Conservation (phyloP, 2,329 filamentous ascomycete species). For the Pezicula neosporulosa region DNA sequence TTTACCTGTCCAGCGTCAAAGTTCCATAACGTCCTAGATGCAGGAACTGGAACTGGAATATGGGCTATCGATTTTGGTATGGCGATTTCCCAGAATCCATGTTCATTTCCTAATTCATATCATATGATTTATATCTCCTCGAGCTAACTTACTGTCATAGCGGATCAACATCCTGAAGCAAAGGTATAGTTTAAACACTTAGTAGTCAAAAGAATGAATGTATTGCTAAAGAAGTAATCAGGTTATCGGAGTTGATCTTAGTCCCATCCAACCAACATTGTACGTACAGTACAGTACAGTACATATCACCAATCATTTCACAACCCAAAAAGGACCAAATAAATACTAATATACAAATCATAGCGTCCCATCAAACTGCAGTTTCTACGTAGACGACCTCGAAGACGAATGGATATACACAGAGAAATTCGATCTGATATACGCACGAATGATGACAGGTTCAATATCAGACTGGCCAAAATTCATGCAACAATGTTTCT, state of each 20-base stretch:
- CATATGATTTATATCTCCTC: too few species aligned
- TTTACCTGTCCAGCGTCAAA: not conserved
- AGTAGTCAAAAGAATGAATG: not conserved
- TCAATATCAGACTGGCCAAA: slow-evolving; percentile 19
- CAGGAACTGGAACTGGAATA: slow-evolving; percentile 5
- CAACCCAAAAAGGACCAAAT: not conserved
- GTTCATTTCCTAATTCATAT: not conserved
- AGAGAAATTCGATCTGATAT: slow-evolving; percentile 21
- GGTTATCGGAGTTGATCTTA: slow-evolving; percentile 26
- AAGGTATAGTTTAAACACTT: not conserved
- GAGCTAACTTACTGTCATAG: not conserved
- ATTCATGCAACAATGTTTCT: slow-evolving; percentile 8
- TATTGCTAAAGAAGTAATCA: not conserved
- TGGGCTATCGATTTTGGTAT: slow-evolving; percentile 9
- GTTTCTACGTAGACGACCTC: slow-evolving; percentile 61
- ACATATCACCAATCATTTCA: too few species aligned
- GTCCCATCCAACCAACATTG: slow-evolving; percentile 33
- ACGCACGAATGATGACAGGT: slow-evolving; percentile 20
- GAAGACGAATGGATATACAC: slow-evolving; percentile 17
- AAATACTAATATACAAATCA: too few species aligned
- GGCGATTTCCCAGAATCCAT: not conserved
- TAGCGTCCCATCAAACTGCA: slow-evolving; percentile 53
- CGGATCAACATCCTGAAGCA: slow-evolving; percentile 2
- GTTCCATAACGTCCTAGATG: slow-evolving; percentile 3
- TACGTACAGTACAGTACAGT: too few species aligned